Conservation (phyloP, 225 moss, liverwort and hornwort species). For the Marchantia polymorpha region DNA sequence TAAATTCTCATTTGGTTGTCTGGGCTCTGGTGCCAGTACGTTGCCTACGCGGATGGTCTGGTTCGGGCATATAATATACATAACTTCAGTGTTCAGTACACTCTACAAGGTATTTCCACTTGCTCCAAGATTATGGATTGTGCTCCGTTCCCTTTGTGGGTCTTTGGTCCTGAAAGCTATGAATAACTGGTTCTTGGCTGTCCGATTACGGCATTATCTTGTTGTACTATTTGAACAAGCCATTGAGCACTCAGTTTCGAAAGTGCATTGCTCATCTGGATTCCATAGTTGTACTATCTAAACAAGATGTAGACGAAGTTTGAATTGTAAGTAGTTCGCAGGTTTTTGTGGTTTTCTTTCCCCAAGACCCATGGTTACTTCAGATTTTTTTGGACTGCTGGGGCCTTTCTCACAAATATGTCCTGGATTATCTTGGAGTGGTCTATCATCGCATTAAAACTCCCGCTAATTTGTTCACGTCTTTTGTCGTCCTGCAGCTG, state of each 20-base stretch:
- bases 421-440: too few relatives aligned
- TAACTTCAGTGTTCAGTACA: conserved; percentile 79
- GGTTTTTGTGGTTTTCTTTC: too few relatives aligned
- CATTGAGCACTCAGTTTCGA: too few relatives aligned
- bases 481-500: conserved; percentile 53
- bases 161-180: not conserved
- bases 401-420: too few relatives aligned
- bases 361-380: too few relatives aligned
- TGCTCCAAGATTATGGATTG: not conserved
- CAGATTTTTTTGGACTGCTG: too few relatives aligned
- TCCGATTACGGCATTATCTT: not conserved
- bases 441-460: not conserved
- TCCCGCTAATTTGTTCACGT: not conserved
- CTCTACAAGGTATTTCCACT: conserved; percentile 68
- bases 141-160: not conserved
- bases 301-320: too few relatives aligned
- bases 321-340: too few relatives aligned
- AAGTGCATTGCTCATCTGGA: too few relatives aligned
- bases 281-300: too few relatives aligned
- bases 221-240: not conserved
- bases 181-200: not conserved
- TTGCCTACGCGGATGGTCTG: conserved; percentile 92
- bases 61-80: conserved; percentile 94
- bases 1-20: conserved; percentile 6
- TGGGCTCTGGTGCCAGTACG: conserved; percentile 56